phyloP scores from a whole-genome alignment of 1,284 basidiomycete species.

The Marasmius sp. region DNA sequence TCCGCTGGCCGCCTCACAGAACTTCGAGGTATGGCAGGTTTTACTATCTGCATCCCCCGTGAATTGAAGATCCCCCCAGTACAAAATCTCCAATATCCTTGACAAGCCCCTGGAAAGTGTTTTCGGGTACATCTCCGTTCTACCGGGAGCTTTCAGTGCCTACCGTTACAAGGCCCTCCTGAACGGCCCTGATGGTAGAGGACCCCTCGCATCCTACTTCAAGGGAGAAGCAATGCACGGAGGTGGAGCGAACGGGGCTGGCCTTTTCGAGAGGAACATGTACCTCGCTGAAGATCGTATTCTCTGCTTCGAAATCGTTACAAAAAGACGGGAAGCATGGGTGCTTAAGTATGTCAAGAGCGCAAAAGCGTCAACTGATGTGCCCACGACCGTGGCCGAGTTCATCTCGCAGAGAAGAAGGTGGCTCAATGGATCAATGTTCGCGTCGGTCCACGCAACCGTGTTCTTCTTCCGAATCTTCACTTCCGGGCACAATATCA shows the following conservation, averaged over 20 bases:
- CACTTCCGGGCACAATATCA: conserved; percentile 87
- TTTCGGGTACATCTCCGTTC: conserved; percentile 89
- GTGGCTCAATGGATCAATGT: conserved; percentile 88
- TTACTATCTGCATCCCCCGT: neutral
- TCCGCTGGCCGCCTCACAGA: conserved; percentile 89
- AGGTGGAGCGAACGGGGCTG: conserved; percentile 54
- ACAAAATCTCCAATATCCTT: conserved; percentile 91
- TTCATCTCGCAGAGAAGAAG: conserved; percentile 90
- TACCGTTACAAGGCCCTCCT: conserved; percentile 86
- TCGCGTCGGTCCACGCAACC: conserved; percentile 85
- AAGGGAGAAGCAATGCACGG: conserved; percentile 89
- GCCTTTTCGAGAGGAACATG: conserved; percentile 88
- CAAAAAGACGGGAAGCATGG: conserved; percentile 85
- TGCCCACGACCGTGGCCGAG: conserved; percentile 80
- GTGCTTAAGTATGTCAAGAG: conserved; percentile 90
- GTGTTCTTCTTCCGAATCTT: conserved; percentile 85
- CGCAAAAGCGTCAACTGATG: conserved; percentile 87
- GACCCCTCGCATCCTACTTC: conserved; percentile 90
- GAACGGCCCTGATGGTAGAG: conserved; percentile 81
- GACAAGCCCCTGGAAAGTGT: conserved; percentile 93
- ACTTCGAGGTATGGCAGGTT: conserved; percentile 66
- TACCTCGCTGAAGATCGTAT: conserved; percentile 94
- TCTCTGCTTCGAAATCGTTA: conserved; percentile 96
- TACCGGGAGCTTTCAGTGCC: conserved; percentile 90
- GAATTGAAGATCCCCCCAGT: conserved; percentile 37